phyloP scores from a whole-genome alignment of 345 rosid genomes.

The Syzygium aromaticum region DNA sequence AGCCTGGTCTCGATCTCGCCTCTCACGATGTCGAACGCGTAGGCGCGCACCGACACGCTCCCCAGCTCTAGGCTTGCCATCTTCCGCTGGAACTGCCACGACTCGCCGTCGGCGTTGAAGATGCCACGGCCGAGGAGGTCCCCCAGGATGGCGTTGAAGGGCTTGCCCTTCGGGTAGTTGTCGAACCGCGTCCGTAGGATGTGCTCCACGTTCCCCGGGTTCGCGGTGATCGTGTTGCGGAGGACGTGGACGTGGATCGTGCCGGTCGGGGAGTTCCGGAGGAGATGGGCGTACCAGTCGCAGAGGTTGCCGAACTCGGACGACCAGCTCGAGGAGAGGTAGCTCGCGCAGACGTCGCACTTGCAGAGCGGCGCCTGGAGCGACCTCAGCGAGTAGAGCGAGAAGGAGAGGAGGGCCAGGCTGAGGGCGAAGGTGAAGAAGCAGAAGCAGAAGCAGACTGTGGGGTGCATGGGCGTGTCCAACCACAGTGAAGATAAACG shows the following conservation, averaged over 20 bases:
- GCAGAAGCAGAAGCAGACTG: slow-evolving; percentile 13
- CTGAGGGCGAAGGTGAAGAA: slow-evolving; percentile 19
- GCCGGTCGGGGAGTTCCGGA: slow-evolving; percentile 23
- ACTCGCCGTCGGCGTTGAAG: slow-evolving; percentile 58
- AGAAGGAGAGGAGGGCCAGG: slow-evolving; percentile 15
- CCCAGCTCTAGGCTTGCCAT: slow-evolving; percentile 60
- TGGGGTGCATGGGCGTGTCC: not conserved
- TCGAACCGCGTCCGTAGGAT: slow-evolving; percentile 50
- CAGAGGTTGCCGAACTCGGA: slow-evolving; percentile 28
- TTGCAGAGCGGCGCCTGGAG: slow-evolving; percentile 20
- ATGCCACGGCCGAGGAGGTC: slow-evolving; percentile 74
- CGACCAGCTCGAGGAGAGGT: slow-evolving; percentile 19
- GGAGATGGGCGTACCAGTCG: slow-evolving; percentile 43
- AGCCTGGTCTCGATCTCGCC: slow-evolving; percentile 37
- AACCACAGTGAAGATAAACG: slow-evolving; percentile 2
- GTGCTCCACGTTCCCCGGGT: slow-evolving; percentile 51
- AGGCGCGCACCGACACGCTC: slow-evolving; percentile 28
- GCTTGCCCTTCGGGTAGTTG: slow-evolving; percentile 70
- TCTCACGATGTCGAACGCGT: slow-evolving; percentile 30
- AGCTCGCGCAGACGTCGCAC: slow-evolving; percentile 29
- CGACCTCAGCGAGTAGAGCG: slow-evolving; percentile 13
- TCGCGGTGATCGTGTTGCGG: slow-evolving; percentile 37
- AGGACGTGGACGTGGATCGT: slow-evolving; percentile 40
- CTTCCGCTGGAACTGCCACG: slow-evolving; percentile 59
- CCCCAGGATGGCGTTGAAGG: slow-evolving; percentile 41